A percentile compares a stretch with the other conserved stretches of the same genome.
phyloP scores from a whole-genome alignment of 2,329 filamentous ascomycete species.

The Curvularia sp. region DNA sequence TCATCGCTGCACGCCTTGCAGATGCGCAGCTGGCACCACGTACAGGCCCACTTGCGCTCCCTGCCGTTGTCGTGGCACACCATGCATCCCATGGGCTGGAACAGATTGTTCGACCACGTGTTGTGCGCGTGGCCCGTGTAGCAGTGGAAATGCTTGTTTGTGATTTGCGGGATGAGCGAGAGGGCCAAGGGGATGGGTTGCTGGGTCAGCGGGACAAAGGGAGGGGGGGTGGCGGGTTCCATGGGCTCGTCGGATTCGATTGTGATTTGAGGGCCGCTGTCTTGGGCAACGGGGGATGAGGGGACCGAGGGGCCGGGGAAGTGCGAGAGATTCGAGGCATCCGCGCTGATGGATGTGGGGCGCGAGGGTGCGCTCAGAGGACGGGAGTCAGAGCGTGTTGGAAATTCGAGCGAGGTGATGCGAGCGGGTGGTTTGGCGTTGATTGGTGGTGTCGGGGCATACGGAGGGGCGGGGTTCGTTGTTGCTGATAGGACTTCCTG shows the following conservation, averaged over 20 bases:
- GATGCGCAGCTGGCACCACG: constrained; percentile 49
- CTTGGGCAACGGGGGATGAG: constrained; percentile 7
- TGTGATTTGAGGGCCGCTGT: not conserved
- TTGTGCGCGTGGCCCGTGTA: constrained; percentile 41
- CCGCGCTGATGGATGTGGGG: constrained; percentile 1
- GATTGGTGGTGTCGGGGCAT: constrained; percentile 8
- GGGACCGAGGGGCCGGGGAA: constrained; percentile 15
- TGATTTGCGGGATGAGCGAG: constrained; percentile 40
- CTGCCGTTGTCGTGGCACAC: constrained; percentile 39
- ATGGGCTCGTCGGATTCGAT: not conserved
- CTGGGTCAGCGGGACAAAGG: constrained; percentile 35
- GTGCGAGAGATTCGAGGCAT: constrained; percentile 5
- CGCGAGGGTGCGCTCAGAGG: constrained; percentile 8
- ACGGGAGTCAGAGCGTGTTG: constrained; percentile 6
- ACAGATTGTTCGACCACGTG: constrained; percentile 42
- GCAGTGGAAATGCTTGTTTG: constrained; percentile 40
- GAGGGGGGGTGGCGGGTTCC: constrained; percentile 6
- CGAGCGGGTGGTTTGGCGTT: constrained; percentile 11
- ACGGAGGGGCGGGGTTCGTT: constrained; percentile 8
- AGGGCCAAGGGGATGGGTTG: constrained; percentile 22
- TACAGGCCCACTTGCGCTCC: constrained; percentile 45
- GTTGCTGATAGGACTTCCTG: not conserved
- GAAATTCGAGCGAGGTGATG: constrained; percentile 22
- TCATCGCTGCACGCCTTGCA: constrained; percentile 42
- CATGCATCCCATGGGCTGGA: constrained; percentile 49